Evolutionary conservation across 1,284 basidiomycete genomes (phyloP).

Genomic region (Hemileccinum hortonii): DNA sequence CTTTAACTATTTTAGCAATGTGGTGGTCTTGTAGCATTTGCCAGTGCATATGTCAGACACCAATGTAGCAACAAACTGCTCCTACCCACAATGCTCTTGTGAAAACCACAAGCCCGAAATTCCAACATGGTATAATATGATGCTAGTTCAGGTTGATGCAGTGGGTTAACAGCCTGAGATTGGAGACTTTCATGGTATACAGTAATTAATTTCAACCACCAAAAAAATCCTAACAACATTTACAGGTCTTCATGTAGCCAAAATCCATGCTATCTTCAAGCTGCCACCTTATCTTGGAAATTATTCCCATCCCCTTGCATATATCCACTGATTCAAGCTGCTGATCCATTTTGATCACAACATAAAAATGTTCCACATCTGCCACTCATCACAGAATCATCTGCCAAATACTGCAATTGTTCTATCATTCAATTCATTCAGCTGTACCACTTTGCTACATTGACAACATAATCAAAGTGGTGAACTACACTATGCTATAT

Average conservation of each 20-base stretch:
- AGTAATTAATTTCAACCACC: fast-evolving
- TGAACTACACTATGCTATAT: too few species aligned
- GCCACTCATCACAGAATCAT: neutral
- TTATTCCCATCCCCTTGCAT: neutral
- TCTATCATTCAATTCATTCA: slow-evolving; percentile 1
- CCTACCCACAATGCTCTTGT: neutral
- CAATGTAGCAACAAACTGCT: neutral
- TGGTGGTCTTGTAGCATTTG: neutral
- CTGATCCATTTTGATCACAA: neutral
- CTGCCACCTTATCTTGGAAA: slow-evolving; percentile 4
- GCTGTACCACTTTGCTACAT: slow-evolving; percentile 8
- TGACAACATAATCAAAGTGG: too few species aligned
- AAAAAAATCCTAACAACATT: neutral
- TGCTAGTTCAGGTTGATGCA: neutral
- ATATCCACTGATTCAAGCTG: slow-evolving; percentile 10
- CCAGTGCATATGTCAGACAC: neutral
- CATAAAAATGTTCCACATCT: neutral
- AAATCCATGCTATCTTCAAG: slow-evolving; percentile 8
- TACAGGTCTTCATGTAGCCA: slow-evolving; percentile 5
- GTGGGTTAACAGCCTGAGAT: neutral
- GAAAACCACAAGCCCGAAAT: neutral
- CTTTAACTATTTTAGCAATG: neutral
- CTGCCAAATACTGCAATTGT: neutral
- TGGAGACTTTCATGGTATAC: neutral
- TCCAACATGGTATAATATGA: neutral